Evolutionary conservation across 441 rosid genomes (phyloP).

Genomic region (Erysimum cheiri): DNA sequence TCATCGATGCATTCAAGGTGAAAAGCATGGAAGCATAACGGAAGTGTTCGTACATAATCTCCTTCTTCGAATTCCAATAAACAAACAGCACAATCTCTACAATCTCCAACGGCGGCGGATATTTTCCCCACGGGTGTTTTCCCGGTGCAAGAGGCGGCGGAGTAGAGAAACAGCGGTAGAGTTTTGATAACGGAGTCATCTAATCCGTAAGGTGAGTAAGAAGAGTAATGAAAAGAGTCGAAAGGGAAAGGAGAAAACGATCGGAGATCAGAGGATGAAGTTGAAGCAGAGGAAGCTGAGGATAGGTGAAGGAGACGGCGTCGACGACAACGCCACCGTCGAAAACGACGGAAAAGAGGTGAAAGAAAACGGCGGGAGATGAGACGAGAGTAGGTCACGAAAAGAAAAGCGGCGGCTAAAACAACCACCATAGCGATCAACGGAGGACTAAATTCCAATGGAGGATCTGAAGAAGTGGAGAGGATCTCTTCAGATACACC

Average conservation of each 20-base stretch:
- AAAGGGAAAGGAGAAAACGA: conserved; percentile 59
- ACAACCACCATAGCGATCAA: conserved; percentile 90
- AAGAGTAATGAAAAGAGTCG: conserved; percentile 52
- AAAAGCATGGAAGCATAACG: conserved; percentile 67
- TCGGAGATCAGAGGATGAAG: conserved; percentile 53
- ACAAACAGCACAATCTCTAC: conserved; percentile 66
- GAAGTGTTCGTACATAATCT: conserved; percentile 71
- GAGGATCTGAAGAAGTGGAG: conserved; percentile 44
- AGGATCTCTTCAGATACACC: conserved; percentile 27
- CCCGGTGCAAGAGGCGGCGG: conserved; percentile 45
- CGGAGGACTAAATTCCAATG: conserved; percentile 82
- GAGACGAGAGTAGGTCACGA: conserved; percentile 78
- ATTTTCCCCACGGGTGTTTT: conserved; percentile 30
- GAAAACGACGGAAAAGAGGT: conserved; percentile 48
- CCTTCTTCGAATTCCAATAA: conserved; percentile 72
- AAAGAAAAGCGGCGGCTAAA: conserved; percentile 76
- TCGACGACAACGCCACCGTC: conserved; percentile 58
- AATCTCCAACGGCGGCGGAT: conserved; percentile 28
- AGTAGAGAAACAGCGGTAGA: conserved; percentile 61
- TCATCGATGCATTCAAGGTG: conserved; percentile 80
- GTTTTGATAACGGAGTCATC: conserved; percentile 73
- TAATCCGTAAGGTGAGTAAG: conserved; percentile 67
- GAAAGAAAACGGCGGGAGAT: conserved; percentile 74
- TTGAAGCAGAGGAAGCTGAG: conserved; percentile 55
- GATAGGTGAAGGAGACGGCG: conserved; percentile 51